Conservation (phyloP, 345 rosid genomes). For the Aegle marmelos region DNA sequence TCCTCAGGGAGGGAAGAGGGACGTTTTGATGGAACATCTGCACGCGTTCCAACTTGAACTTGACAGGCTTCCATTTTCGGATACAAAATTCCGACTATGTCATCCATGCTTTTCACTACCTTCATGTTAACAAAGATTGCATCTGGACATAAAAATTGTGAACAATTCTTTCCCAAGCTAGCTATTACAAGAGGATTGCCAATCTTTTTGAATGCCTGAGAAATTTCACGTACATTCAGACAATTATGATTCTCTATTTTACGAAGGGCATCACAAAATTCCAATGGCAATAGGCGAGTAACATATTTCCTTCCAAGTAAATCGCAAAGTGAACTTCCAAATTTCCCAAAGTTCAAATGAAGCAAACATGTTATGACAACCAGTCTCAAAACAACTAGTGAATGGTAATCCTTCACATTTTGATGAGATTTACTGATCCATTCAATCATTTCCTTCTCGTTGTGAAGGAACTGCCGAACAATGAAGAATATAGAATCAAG, state of each 20-base stretch:
- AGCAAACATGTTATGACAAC: constrained; percentile 31
- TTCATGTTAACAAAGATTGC: constrained; percentile 35
- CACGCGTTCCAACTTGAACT: neutral
- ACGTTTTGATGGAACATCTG: neutral
- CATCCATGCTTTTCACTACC: constrained; percentile 10
- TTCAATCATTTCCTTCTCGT: constrained; percentile 10
- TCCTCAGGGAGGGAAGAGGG: neutral
- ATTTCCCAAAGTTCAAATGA: constrained; percentile 27
- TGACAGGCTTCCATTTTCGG: neutral
- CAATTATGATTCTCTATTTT: neutral
- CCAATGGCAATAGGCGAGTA: constrained; percentile 18
- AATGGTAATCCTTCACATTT: constrained; percentile 10
- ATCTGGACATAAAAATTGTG: neutral
- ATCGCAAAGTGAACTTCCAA: constrained; percentile 6
- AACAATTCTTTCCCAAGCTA: neutral
- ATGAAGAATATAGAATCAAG: constrained; percentile 6
- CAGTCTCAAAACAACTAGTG: constrained; percentile 29
- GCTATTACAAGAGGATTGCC: constrained; percentile 34
- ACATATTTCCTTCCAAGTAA: constrained; percentile 19
- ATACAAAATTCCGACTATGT: neutral
- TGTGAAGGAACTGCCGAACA: constrained; percentile 10
- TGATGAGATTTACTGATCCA: constrained; percentile 27
- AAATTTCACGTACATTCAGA: constrained; percentile 4
- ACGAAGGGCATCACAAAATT: constrained; percentile 11
- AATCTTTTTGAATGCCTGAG: constrained; percentile 25